A percentile compares a stretch with the other conserved stretches of the same genome.
These are phyloP conservation scores for Serendipita vermifera DNA, from an alignment of 768 basidiomycete genomes.

Conservation along the genomic window DNA sequence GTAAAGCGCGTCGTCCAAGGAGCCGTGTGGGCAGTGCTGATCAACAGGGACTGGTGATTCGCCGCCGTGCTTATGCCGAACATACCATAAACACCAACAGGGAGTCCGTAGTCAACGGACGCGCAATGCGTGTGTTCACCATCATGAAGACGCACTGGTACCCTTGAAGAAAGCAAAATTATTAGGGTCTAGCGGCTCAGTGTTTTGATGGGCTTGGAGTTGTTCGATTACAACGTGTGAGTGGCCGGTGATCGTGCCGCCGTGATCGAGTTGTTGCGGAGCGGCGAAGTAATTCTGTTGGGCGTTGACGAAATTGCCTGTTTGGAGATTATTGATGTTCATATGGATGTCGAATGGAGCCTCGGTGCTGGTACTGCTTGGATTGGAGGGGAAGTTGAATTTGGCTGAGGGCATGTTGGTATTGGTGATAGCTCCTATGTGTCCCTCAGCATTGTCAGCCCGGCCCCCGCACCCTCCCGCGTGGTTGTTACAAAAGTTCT, in stretches of 20 bases:
- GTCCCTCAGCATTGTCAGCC: too few species aligned
- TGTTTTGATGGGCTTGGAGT: conserved; percentile 32
- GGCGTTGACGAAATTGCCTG: conserved; percentile 47
- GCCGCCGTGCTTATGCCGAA: conserved; percentile 42
- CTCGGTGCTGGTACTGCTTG: too few species aligned
- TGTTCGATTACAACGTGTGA: conserved; percentile 46
- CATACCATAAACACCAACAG: conserved; percentile 45
- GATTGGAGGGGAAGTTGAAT: too few species aligned
- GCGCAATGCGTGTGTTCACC: conserved; percentile 28
- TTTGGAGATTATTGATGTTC: conserved; percentile 33
- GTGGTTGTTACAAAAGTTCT: too few species aligned
- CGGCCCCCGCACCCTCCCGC: too few species aligned
- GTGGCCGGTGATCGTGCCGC: conserved; percentile 43
- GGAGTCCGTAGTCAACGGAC: conserved; percentile 42
- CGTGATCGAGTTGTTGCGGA: conserved; percentile 39
- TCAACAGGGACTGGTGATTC: conserved; percentile 48
- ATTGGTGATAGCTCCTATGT: too few species aligned
- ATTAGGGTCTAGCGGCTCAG: conserved; percentile 33
- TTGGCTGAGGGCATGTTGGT: too few species aligned
- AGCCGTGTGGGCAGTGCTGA: conserved; percentile 47
- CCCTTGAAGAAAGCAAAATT: conserved; percentile 45
- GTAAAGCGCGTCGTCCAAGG: conserved; percentile 47
- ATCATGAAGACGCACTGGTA: conserved; percentile 10
- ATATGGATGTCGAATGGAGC: too few species aligned
- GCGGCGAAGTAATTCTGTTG: conserved; percentile 42